Evolutionary conservation across 2,329 filamentous ascomycete species (phyloP), one percentile per base, ranked within the genome.

Genomic region (Aspergillus chevalieri): DNA sequence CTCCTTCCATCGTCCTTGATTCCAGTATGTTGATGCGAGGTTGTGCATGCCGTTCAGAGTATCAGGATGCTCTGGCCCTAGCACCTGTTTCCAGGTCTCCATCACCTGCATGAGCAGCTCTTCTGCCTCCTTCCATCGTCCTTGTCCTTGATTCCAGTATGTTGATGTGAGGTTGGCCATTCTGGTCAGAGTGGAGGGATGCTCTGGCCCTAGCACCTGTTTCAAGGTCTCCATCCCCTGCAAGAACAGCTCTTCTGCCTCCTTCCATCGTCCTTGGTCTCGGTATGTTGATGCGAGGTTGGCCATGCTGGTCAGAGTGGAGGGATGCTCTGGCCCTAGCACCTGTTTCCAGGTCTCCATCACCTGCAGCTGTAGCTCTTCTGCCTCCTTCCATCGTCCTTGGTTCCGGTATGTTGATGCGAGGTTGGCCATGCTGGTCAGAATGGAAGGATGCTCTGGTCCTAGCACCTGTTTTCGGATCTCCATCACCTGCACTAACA

Each of bases 301-400:
- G 6, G 10, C 21, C 2, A 47, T 42, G 15, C 26, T 44, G 17
- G 8, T 22, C 4, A 51, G 30, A 10, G 39, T 47, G 1, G 3
- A 2, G 7, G 17, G n/a, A 46, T 53, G 44, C 45, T 53, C 48
- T 17, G 28, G 48, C n/a, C 51, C 48, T 2, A 51, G 45, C 3
- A 44, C 41, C 30, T 34, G 14, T 42, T 44, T 47, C 17, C n/a
- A 4, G 8, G 34, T 44, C 44, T 51, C 33, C 21, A 53, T 33
- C 30, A 39, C 17, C 6, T n/a, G 36, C n/a, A 15, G 4, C 1
- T 3, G 1, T 6, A 39, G 17, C 9, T 17, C 17, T 19, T n/a
- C 36, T 39, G 36, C 12, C 5, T 39, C 10, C n/a, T 39, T 19
- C n/a, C 8, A 17, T 8, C 14, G 14, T 10, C n/a, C 36, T 19